A percentile compares a stretch with the other conserved stretches of the same genome.
phyloP scores from a whole-genome alignment of 2,329 filamentous ascomycete genomes.

The Fusarium metavorans region DNA sequence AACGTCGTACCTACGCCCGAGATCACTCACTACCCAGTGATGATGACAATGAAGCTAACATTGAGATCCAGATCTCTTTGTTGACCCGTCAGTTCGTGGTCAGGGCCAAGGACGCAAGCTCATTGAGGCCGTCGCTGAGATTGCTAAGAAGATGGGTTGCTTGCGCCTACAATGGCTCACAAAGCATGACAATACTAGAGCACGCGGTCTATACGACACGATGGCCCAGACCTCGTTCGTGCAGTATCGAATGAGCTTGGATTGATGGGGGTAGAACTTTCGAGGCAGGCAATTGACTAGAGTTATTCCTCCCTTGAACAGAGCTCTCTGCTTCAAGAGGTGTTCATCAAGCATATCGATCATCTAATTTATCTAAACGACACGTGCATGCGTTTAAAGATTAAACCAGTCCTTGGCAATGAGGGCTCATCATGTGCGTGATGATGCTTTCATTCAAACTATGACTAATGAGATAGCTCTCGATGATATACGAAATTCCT shows the following conservation, averaged over 20 bases:
- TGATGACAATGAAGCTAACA: not conserved
- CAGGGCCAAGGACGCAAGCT: slow-evolving; percentile 21
- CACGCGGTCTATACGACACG: slow-evolving; percentile 26
- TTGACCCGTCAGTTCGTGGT: slow-evolving; percentile 7
- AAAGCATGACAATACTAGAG: slow-evolving; percentile 26
- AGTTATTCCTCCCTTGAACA: not conserved
- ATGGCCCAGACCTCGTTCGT: slow-evolving; percentile 28
- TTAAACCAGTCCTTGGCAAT: not conserved
- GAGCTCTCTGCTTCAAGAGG: not conserved
- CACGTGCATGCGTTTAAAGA: not conserved
- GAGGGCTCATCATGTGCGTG: not conserved
- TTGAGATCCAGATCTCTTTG: slow-evolving; percentile 14
- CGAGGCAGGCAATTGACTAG: not conserved
- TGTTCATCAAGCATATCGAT: not conserved
- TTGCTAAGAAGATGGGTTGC: slow-evolving; percentile 22
- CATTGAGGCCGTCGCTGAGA: slow-evolving; percentile 21
- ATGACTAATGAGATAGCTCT: not conserved
- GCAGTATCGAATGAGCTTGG: slow-evolving; percentile 25
- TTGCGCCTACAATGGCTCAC: slow-evolving; percentile 33
- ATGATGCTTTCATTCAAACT: not conserved
- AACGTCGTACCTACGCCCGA: not conserved
- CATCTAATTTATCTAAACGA: not conserved
- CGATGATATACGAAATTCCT: not conserved
- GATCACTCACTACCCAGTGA: too few relatives aligned
- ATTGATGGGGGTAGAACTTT: not conserved